Base-by-base conservation (phyloP, 805 yeast genomes). In the Kluyveromyces starmeri region DNA sequence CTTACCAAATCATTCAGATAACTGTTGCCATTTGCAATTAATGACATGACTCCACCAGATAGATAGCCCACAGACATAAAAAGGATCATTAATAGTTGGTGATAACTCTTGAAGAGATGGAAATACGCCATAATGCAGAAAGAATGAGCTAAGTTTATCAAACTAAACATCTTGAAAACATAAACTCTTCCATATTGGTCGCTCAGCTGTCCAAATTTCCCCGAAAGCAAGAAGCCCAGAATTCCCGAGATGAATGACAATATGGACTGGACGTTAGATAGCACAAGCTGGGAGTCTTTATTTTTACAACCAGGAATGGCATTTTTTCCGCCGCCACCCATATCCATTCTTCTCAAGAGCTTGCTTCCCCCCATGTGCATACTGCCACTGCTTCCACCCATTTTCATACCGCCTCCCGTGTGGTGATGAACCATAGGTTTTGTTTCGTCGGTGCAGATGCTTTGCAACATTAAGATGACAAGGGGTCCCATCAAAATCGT, bases 1-100 rank as follows among this genome's bases (percentile, higher is more conserved):
- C 75, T 78, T 4, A 76, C 77, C 24, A 83, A 74, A 58, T 85
- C 95, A 4, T 83, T 65, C 12, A 82, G 67, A 50, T 83, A 84
- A 39, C 88, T 73, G 48, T 77, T 78, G 7, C 74, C 61, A 19
- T 80, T 58, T 7, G 79, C 72, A 33, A 80, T 47, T 21, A 78
- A 46, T 4, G 78, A 65, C 41, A 73, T 55, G 6, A 70, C 32
- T 0, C 86, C 80, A 16, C 95, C 95, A n/a, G 77, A 70, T 3
- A 69, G 33, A 18, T 75, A 65, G 20, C 65, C 67, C 2, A 78
- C 24, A 1, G 69, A 38, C 10, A 66, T 66, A 3, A 71, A 58
- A 0, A 66, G 21, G 1, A 80, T 53, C 41, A 75, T 63, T 21
- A 41, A 53, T 53, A 36, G 46, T 37, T 47, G 58, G 51, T 41